Percentiles rank a stretch among this genome's conserved stretches.
Conservation (phyloP, 1,139 yeast species). For the Lodderomyces parapsilosis region DNA sequence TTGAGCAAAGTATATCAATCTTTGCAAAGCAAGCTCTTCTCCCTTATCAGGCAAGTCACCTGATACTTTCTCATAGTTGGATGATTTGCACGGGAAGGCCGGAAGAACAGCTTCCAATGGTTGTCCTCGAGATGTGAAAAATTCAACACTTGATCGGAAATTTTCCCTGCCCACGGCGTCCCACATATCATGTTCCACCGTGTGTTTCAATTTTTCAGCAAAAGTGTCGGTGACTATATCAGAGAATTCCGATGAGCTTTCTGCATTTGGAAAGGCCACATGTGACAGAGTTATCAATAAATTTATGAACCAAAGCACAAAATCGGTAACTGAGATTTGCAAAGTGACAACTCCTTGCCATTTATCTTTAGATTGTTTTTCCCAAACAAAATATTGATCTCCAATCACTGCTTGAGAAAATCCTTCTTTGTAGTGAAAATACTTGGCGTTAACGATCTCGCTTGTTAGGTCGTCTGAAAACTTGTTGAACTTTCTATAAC, state of each 20-base stretch:
- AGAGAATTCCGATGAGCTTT: conserved; percentile 11
- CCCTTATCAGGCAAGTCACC: conserved; percentile 51
- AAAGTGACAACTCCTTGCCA: conserved; percentile 29
- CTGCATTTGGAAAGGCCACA: conserved; percentile 7
- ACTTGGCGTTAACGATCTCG: conserved; percentile 3
- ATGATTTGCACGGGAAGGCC: conserved; percentile 65
- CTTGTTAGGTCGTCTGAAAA: conserved; percentile 1
- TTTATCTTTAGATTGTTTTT: conserved; percentile 11
- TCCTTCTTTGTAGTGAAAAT: conserved; percentile 7
- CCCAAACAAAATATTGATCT: conserved; percentile 21
- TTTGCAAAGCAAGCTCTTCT: conserved; percentile 36
- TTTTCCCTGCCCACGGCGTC: conserved; percentile 39
- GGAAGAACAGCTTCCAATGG: conserved; percentile 59
- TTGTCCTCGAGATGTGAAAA: conserved; percentile 47
- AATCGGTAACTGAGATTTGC: conserved; percentile 19
- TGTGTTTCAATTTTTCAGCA: conserved; percentile 45
- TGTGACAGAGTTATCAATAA: conserved; percentile 21
- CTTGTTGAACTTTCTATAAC: conserved; percentile 11
- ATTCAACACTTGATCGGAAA: conserved; percentile 41
- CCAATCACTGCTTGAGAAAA: conserved; percentile 13
- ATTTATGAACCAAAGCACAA: conserved; percentile 36
- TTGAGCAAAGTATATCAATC: conserved; percentile 31
- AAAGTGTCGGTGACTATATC: conserved; percentile 29
- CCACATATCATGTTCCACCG: conserved; percentile 51
- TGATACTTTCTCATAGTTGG: conserved; percentile 53